These are phyloP conservation scores for Daldinia sp. DNA, from an alignment of 2,329 filamentous ascomycete genomes.

Conservation along the genomic window DNA sequence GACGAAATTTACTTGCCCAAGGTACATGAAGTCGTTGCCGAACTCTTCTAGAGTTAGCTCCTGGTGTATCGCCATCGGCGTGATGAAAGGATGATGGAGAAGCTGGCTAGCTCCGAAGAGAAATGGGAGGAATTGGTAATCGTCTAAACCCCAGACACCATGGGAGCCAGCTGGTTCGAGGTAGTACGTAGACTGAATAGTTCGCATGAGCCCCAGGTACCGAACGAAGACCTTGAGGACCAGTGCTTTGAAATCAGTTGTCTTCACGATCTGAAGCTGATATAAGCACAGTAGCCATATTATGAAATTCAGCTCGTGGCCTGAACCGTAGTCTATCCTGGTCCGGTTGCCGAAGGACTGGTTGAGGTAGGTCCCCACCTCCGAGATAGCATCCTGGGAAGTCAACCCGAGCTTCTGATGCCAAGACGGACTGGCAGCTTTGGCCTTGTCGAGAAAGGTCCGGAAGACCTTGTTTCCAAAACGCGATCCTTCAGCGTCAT, in stretches of 20 bases:
- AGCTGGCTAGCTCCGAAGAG: constrained; percentile 94
- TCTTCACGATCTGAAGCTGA: constrained; percentile 75
- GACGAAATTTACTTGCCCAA: constrained; percentile 93
- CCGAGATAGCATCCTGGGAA: constrained; percentile 68
- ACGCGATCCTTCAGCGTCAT: constrained; percentile 87
- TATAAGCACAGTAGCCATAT: constrained; percentile 97
- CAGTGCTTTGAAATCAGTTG: constrained; percentile 76
- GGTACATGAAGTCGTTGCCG: constrained; percentile 84
- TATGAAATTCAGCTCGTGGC: constrained; percentile 96
- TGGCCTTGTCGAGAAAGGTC: constrained; percentile 78
- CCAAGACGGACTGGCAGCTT: constrained; percentile 69
- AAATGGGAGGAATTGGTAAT: constrained; percentile 97
- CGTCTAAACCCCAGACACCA: constrained; percentile 97
- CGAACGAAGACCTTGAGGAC: constrained; percentile 82
- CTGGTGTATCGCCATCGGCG: constrained; percentile 85
- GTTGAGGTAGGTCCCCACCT: constrained; percentile 82
- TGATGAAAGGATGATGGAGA: constrained; percentile 84
- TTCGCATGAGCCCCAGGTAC: constrained; percentile 89
- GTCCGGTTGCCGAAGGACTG: constrained; percentile 87
- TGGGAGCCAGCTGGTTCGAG: constrained; percentile 97
- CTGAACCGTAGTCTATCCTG: constrained; percentile 95
- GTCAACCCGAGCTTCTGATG: constrained; percentile 70
- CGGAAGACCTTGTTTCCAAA: constrained; percentile 97
- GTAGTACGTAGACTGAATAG: constrained; percentile 92
- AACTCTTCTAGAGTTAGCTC: constrained; percentile 89